Evolutionary conservation across 2,329 filamentous ascomycete species (phyloP).

Genomic region (Cercospora sp.): DNA sequence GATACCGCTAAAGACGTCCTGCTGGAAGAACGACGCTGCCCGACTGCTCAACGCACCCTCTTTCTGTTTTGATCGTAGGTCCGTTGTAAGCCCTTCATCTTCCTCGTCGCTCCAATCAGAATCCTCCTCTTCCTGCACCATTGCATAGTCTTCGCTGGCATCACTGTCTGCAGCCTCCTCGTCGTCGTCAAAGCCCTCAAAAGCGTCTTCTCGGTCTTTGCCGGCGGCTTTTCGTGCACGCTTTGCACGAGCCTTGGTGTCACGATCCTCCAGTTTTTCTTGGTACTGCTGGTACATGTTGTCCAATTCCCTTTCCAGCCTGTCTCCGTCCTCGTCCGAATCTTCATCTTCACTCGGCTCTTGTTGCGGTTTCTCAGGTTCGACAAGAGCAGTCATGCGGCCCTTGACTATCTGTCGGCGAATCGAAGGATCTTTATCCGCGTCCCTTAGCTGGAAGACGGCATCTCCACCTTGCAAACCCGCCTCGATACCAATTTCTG

Average conservation of each 20-base stretch:
- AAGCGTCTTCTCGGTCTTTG: conserved; percentile 76
- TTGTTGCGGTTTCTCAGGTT: conserved; percentile 48
- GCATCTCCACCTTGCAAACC: conserved; percentile 65
- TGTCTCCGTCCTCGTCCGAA: conserved; percentile 77
- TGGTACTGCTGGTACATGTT: conserved; percentile 83
- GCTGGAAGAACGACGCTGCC: conserved; percentile 86
- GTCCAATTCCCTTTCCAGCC: conserved; percentile 82
- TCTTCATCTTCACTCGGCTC: conserved; percentile 60
- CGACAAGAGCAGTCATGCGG: conserved; percentile 70
- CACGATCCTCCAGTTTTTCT: conserved; percentile 72
- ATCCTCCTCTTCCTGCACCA: conserved; percentile 59
- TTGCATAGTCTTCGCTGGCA: conserved; percentile 56
- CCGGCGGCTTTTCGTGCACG: conserved; percentile 69
- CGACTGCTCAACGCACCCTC: conserved; percentile 70
- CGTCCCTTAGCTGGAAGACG: conserved; percentile 81
- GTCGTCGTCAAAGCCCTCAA: conserved; percentile 73
- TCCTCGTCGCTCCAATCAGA: conserved; percentile 55
- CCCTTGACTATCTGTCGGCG: conserved; percentile 68
- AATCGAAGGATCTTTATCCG: conserved; percentile 73
- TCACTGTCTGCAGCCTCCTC: conserved; percentile 55
- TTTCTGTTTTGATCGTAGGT: conserved; percentile 55
- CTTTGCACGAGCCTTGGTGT: conserved; percentile 89
- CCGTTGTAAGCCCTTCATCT: conserved; percentile 57
- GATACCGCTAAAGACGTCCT: conserved; percentile 89
- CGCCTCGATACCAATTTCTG: conserved; percentile 82